These are phyloP conservation scores for Leucaena leucocephala DNA, from an alignment of 306 rosid species.

Conservation along the genomic window DNA sequence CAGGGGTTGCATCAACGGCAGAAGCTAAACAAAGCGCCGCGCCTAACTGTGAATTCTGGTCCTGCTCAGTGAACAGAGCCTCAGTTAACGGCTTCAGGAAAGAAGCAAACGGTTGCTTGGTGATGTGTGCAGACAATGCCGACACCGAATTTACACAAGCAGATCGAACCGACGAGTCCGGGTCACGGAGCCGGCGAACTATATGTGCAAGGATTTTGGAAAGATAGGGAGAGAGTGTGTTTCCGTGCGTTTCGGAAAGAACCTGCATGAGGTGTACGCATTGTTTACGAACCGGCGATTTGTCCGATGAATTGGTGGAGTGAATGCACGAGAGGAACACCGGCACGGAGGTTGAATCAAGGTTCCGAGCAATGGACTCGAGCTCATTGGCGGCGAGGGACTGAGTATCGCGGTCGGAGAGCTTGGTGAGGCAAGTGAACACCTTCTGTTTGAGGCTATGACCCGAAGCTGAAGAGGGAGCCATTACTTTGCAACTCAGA, in stretches of 20 bases:
- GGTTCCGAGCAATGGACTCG: slow-evolving; percentile 69
- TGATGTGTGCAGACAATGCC: slow-evolving; percentile 70
- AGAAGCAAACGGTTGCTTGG: slow-evolving; percentile 64
- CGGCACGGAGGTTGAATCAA: slow-evolving; percentile 56
- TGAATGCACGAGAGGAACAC: slow-evolving; percentile 79
- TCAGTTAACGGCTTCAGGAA: slow-evolving; percentile 80
- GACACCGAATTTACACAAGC: slow-evolving; percentile 79
- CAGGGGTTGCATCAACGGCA: slow-evolving; percentile 72
- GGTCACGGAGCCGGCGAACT: slow-evolving; percentile 82
- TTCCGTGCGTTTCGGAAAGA: slow-evolving; percentile 72
- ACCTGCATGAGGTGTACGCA: slow-evolving; percentile 75
- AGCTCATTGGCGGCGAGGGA: slow-evolving; percentile 71
- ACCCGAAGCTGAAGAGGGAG: slow-evolving; percentile 49
- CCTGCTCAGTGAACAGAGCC: slow-evolving; percentile 94
- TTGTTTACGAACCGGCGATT: slow-evolving; percentile 80
- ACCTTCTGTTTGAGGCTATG: slow-evolving; percentile 76
- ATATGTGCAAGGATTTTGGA: slow-evolving; percentile 65
- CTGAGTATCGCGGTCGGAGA: slow-evolving; percentile 94
- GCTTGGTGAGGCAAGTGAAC: slow-evolving; percentile 82
- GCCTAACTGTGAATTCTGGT: slow-evolving; percentile 75
- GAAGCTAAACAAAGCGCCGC: slow-evolving; percentile 85
- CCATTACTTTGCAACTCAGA: slow-evolving; percentile 53
- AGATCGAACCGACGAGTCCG: slow-evolving; percentile 90
- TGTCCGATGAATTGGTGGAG: slow-evolving; percentile 83
- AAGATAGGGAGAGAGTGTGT: slow-evolving; percentile 69